Conservation (phyloP, 164 flowering plant genomes). For the Chimonanthus praecox region DNA sequence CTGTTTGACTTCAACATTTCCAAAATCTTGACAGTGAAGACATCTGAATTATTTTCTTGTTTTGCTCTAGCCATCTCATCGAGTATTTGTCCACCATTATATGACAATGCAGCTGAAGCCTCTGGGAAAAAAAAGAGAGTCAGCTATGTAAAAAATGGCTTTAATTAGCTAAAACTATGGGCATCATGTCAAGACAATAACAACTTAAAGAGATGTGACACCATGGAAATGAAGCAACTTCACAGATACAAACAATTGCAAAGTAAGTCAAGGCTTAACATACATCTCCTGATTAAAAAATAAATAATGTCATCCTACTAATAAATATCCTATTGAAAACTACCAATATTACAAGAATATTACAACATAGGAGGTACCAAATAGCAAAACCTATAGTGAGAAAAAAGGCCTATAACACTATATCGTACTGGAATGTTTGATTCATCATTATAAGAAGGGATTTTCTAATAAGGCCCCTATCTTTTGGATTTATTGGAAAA, state of each 20-base stretch:
- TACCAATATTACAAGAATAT: no score
- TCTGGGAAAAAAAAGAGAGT: slow-evolving; percentile 18
- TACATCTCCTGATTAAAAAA: no score
- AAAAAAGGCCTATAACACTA: no score
- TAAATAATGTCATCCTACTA: no score
- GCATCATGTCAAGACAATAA: not conserved
- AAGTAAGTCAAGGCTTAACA: no score
- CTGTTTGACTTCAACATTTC: slow-evolving; percentile 55
- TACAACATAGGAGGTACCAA: no score
- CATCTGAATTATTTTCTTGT: slow-evolving; percentile 44
- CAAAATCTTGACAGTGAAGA: slow-evolving; percentile 49
- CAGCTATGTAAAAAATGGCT: not conserved
- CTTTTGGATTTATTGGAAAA: no score
- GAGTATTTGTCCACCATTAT: slow-evolving; percentile 35
- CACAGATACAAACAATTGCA: not conserved
- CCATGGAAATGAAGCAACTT: not conserved
- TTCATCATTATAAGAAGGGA: no score
- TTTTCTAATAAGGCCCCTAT: no score
- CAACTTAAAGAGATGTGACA: not conserved
- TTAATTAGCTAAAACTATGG: not conserved
- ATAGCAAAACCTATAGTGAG: no score
- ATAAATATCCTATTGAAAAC: no score
- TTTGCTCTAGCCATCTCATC: slow-evolving; percentile 35
- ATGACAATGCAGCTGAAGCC: slow-evolving; percentile 27
- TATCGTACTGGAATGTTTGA: no score